Conservation (phyloP, 2,329 filamentous ascomycete species). For the Emergomyces africanus region DNA sequence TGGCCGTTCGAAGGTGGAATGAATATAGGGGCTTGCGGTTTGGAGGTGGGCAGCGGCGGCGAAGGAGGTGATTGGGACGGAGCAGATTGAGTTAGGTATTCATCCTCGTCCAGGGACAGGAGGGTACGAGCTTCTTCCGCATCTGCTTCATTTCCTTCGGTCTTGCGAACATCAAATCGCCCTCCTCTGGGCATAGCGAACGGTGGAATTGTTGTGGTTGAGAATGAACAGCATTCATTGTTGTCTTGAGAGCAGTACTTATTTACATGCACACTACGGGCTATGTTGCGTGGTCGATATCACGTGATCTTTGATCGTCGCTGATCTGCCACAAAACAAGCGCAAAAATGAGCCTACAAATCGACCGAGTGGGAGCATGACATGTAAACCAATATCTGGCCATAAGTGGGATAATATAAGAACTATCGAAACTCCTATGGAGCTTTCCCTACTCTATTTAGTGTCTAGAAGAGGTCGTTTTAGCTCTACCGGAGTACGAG, state of each 20-base stretch:
- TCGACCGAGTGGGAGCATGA: background rate
- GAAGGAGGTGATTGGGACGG: conserved; percentile 14
- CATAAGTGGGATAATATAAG: background rate
- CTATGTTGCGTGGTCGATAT: background rate
- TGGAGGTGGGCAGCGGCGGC: conserved; percentile 10
- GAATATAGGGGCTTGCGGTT: conserved; percentile 32
- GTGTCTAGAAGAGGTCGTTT: background rate
- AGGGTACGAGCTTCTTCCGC: conserved; percentile 23
- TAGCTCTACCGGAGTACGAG: background rate
- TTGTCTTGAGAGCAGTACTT: background rate
- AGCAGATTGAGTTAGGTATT: conserved; percentile 16
- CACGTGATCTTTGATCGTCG: background rate
- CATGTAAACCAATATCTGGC: background rate
- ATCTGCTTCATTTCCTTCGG: conserved; percentile 18
- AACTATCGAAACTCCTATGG: background rate
- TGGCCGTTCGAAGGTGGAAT: conserved; percentile 27
- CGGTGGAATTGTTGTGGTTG: conserved; percentile 14
- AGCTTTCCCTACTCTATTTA: background rate
- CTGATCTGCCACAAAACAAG: background rate
- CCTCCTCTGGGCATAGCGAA: conserved; percentile 33
- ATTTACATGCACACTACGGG: no score
- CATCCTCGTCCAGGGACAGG: conserved; percentile 20
- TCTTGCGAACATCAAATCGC: conserved; percentile 20
- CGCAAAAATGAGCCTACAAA: no score
- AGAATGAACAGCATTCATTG: background rate